phyloP scores from a whole-genome alignment of 257 asterid species.

The Penstemon davidsonii region DNA sequence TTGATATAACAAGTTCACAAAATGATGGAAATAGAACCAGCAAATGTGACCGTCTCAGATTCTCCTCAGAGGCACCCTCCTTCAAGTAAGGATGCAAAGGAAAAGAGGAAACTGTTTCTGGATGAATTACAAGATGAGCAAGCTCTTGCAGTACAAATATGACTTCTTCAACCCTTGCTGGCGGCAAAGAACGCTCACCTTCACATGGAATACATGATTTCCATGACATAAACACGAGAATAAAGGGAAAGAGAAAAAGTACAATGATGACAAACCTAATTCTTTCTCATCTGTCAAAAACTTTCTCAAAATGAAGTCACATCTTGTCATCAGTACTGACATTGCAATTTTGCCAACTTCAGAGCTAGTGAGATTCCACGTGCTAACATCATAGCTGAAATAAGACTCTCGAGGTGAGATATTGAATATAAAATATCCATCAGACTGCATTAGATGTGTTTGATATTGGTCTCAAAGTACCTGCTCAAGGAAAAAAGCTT shows the following conservation, averaged over 20 bases:
- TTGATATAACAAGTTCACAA: slow-evolving; percentile 90
- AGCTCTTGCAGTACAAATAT: slow-evolving; percentile 87
- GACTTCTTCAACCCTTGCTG: slow-evolving; percentile 82
- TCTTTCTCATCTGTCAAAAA: slow-evolving; percentile 78
- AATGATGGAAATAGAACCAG: slow-evolving; percentile 83
- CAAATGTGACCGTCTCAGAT: slow-evolving; percentile 64
- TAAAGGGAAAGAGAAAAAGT: slow-evolving; percentile 5
- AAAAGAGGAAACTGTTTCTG: slow-evolving; percentile 71
- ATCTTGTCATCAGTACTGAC: slow-evolving; percentile 64
- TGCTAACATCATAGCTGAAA: slow-evolving; percentile 57
- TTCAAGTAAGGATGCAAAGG: slow-evolving; percentile 64
- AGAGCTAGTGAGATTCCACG: slow-evolving; percentile 60
- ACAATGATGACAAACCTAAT: slow-evolving; percentile 52
- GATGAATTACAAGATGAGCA: slow-evolving; percentile 70
- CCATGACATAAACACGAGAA: slow-evolving; percentile 15
- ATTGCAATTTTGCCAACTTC: slow-evolving; percentile 77
- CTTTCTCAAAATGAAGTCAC: slow-evolving; percentile 79
- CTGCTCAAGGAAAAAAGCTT: slow-evolving; percentile 87
- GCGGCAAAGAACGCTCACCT: slow-evolving; percentile 82
- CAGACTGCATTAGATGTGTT: slow-evolving; percentile 14
- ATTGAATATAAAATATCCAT: slow-evolving; percentile 20
- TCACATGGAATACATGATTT: slow-evolving; percentile 27
- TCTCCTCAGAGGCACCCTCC: slow-evolving; percentile 46
- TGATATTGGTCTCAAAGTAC: slow-evolving; percentile 35
- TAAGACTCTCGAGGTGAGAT: slow-evolving; percentile 30